phyloP scores from a whole-genome alignment of 148 eudicot species.

The Cornus controversa region DNA sequence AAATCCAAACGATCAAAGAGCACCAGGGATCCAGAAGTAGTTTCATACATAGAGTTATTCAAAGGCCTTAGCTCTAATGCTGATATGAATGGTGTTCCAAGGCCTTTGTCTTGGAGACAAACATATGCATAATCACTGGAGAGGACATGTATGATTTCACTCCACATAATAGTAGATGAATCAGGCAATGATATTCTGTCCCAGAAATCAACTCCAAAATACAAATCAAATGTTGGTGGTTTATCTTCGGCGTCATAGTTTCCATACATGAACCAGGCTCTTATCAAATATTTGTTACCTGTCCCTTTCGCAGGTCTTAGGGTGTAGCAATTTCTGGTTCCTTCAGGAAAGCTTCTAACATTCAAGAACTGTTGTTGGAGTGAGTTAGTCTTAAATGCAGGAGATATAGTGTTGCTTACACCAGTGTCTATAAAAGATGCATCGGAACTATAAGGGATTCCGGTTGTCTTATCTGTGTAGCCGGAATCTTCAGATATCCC shows the following conservation, averaged over 20 bases:
- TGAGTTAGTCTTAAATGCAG: not conserved
- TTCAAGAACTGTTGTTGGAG: constrained; percentile 1
- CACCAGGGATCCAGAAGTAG: constrained; percentile 19
- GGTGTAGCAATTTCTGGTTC: constrained; percentile 39
- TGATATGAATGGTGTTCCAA: constrained; percentile 41
- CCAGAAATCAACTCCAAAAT: constrained; percentile 36
- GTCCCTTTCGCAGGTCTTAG: constrained; percentile 21
- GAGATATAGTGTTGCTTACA: constrained; percentile 12
- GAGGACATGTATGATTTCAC: constrained; percentile 31
- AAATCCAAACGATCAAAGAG: constrained; percentile 16
- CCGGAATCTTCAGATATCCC: constrained; percentile 15
- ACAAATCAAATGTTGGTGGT: constrained; percentile 30
- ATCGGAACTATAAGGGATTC: constrained; percentile 25
- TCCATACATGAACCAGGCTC: constrained; percentile 42
- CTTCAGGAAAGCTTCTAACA: constrained; percentile 38
- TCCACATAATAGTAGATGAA: not conserved
- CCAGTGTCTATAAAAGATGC: constrained; percentile 19
- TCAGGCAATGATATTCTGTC: constrained; percentile 7
- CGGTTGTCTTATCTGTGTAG: constrained; percentile 23
- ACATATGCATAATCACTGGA: constrained; percentile 27
- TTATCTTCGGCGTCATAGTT: constrained; percentile 25
- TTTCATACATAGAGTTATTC: constrained; percentile 19
- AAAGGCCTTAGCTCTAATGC: constrained; percentile 35
- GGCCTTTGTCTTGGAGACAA: constrained; percentile 29
- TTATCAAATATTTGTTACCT: constrained; percentile 23